Evolutionary conservation across 371 early-diverging fungal genomes (phyloP).

Genomic region (Mucor plumbeus): DNA sequence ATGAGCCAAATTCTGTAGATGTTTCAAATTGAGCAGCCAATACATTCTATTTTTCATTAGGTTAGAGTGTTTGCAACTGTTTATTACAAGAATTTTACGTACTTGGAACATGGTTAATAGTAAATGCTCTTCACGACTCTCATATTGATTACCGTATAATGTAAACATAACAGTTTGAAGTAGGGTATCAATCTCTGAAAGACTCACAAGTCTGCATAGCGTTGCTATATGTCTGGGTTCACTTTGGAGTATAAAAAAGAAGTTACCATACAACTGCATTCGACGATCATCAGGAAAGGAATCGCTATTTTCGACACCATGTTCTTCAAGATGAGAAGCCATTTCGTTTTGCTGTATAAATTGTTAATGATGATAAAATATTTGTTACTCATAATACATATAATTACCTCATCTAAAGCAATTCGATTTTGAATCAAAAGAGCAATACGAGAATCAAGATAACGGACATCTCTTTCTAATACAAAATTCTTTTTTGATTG

Average conservation of each 20-base stretch:
- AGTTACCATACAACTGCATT: conserved; percentile 88
- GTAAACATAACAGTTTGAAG: conserved; percentile 97
- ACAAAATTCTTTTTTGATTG: conserved; percentile 96
- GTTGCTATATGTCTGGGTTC: conserved; percentile 95
- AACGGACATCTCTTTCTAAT: conserved; percentile 93
- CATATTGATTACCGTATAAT: conserved; percentile 94
- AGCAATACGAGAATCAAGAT: conserved; percentile 93
- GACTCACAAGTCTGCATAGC: conserved; percentile 83
- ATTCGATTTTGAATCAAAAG: conserved; percentile 93
- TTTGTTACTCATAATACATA: too few species aligned
- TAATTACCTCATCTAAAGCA: conserved; percentile 79
- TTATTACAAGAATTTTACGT: conserved; percentile 2
- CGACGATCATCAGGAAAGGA: conserved; percentile 82
- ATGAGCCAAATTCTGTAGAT: conserved; percentile 84
- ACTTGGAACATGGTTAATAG: conserved; percentile 96
- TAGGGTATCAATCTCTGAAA: conserved; percentile 91
- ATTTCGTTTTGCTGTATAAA: conserved; percentile 76
- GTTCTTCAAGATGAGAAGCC: conserved; percentile 77
- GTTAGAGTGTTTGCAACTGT: not conserved
- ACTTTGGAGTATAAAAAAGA: conserved; percentile 91
- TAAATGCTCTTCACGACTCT: conserved; percentile 93
- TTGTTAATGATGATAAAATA: not conserved
- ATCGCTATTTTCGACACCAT: conserved; percentile 70
- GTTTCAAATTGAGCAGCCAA: conserved; percentile 91
- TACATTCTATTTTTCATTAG: conserved; percentile 64